Conservation (phyloP, 352 stramenopile genomes). For the Globisporangium paddicum region DNA sequence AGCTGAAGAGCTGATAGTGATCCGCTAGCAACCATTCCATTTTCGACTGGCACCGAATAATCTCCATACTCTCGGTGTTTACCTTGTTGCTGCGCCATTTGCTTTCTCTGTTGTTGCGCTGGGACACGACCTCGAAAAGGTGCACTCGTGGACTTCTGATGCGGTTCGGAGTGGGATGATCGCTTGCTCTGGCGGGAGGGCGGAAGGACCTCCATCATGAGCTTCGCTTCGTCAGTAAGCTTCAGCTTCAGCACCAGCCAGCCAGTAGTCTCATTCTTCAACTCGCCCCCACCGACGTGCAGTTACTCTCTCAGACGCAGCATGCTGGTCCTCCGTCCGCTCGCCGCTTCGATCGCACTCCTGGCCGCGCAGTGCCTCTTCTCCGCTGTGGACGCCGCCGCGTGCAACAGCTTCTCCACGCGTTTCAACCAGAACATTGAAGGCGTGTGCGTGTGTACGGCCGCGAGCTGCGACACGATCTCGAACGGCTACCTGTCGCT, state of each 20-base stretch:
- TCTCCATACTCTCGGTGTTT: neutral
- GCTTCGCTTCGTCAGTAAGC: neutral
- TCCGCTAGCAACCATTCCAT: neutral
- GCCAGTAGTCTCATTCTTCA: slow-evolving; percentile 4
- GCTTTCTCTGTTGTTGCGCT: neutral
- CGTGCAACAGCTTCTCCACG: slow-evolving; percentile 28
- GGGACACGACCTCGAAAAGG: neutral
- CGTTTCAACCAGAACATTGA: slow-evolving; percentile 37
- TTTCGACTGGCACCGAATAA: neutral
- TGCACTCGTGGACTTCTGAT: neutral
- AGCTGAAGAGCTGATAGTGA: too few relatives aligned
- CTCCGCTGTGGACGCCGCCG: slow-evolving; percentile 1
- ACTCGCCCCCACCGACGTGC: slow-evolving; percentile 3
- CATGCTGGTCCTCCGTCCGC: slow-evolving; percentile 14
- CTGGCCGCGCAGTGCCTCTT: slow-evolving; percentile 11
- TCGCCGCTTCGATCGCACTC: slow-evolving; percentile 8
- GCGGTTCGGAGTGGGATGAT: slow-evolving; percentile 1
- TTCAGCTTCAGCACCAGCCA: neutral
- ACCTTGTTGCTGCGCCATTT: neutral
- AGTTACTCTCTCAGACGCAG: neutral
- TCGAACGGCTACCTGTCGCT: slow-evolving; percentile 26
- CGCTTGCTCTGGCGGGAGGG: neutral
- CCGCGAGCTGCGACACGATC: slow-evolving; percentile 29
- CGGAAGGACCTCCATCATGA: neutral
- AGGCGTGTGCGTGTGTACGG: slow-evolving; percentile 55